Evolutionary conservation across 2,329 filamentous ascomycete species (phyloP), one percentile per base, ranked within the genome.

Genomic region (Fusarium pseudograminearum): DNA sequence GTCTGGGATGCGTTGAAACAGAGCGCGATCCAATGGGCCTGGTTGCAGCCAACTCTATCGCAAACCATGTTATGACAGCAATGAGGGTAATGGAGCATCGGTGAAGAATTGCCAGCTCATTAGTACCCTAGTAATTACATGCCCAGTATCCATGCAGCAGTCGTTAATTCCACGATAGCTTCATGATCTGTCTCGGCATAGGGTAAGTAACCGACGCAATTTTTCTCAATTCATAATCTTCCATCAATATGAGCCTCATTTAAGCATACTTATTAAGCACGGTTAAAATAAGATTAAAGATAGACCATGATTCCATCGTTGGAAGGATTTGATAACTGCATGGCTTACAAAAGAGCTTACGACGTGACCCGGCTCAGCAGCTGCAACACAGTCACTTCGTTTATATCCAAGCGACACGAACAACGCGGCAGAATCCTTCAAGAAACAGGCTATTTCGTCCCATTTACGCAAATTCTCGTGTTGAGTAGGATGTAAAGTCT

Each of bases 381-480:
- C 33, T 51, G 26, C 33, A 20, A 28, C 1, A 52, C 11, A 41
- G 14, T 52, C 34, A 34, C 36, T 30, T 64, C 44, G 24, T 28
- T 10, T 58, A 40, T 30, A 30, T 46, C 16, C 41, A 60, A 57
- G 47, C 57, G 33, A 47, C 11, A 28, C 33, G 28, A 46, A 46
- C 28, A 34, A 59, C 24, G 20, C 48, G 20, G 31, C 60, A 33
- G 53, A 51, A 38, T 46, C 31, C 42, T 47, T 16, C n/a, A 36
- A 40, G 22, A 31, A 65, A 65, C 61, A 54, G 54, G 24, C 55
- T 47, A 65, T 61, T 34, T 38, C 8, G 34, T 14, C 15, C 44
- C 22, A 16, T 42, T 16, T 60, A 34, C 54, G 61, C 5, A 61
- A 65, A 47, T 65, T 61, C 62, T 48, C 31, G 22, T 46, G 34